Conservation (phyloP, 164 flowering plant species). For the Tetrastigma voinierianum region DNA sequence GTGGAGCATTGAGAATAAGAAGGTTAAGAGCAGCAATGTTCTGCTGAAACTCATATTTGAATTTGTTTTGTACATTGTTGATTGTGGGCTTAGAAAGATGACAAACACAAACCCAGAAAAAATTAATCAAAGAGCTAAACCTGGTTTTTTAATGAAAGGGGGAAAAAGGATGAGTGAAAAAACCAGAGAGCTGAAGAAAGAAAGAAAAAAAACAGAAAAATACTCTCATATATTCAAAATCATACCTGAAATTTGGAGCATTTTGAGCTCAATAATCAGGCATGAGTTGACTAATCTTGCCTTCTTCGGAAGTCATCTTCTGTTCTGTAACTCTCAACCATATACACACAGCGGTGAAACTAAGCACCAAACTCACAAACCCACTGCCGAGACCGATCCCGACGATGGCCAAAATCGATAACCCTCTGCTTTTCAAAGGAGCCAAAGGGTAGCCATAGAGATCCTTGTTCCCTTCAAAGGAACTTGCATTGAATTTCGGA, state of each 20-base stretch:
- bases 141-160: neutral
- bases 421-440: constrained; percentile 43
- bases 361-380: constrained; percentile 70
- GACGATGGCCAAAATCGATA: constrained; percentile 77
- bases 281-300: constrained; percentile 74
- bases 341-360: constrained; percentile 85
- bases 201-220: neutral
- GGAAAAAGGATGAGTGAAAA: neutral
- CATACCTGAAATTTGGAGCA: constrained; percentile 4
- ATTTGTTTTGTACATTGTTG: constrained; percentile 22
- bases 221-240: neutral
- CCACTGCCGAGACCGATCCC: constrained; percentile 97
- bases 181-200: neutral
- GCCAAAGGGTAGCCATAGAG: constrained; percentile 88
- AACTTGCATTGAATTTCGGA: constrained; percentile 68
- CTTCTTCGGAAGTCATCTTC: constrained; percentile 60
- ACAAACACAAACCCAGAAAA: neutral
- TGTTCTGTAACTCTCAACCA: constrained; percentile 86
- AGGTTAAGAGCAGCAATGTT: neutral
- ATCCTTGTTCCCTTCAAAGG: constrained; percentile 75
- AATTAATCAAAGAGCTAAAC: neutral
- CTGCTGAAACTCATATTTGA: constrained; percentile 4
- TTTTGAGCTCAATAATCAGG: constrained; percentile 64
- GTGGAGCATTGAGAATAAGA: neutral
- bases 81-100: constrained; percentile 6